Conservation (phyloP, 2,329 filamentous ascomycete genomes). For the Diaporthe humulicola region DNA sequence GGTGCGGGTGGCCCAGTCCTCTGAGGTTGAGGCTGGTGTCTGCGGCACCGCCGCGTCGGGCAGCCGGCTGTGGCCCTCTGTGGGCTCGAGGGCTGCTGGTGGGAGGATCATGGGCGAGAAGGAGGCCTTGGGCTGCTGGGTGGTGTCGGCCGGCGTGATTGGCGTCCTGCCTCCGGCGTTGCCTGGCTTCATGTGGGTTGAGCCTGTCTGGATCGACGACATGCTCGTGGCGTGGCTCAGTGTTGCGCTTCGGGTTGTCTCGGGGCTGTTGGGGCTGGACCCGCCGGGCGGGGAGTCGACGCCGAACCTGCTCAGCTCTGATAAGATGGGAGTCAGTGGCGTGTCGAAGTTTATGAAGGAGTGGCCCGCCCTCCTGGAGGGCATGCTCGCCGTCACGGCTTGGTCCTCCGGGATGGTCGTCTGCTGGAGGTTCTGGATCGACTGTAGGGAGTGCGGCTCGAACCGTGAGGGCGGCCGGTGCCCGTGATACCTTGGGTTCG, state of each 20-base stretch:
- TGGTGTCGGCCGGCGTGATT: slow-evolving; percentile 9
- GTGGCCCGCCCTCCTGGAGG: slow-evolving; percentile 19
- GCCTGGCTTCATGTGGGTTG: background rate
- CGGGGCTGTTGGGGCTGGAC: slow-evolving; percentile 28
- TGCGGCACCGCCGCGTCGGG: background rate
- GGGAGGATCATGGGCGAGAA: slow-evolving; percentile 5
- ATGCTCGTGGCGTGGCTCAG: slow-evolving; percentile 32
- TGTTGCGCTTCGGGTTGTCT: slow-evolving; percentile 22
- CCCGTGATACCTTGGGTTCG: background rate
- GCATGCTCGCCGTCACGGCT: slow-evolving; percentile 26
- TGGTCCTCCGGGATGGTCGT: slow-evolving; percentile 36
- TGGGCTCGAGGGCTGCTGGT: slow-evolving; percentile 4
- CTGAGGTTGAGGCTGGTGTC: background rate
- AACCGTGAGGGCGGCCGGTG: slow-evolving; percentile 26
- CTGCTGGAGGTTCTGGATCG: slow-evolving; percentile 28
- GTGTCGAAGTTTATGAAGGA: slow-evolving; percentile 37
- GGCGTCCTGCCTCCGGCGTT: slow-evolving; percentile 8
- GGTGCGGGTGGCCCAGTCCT: slow-evolving; percentile 32
- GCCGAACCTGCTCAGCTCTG: slow-evolving; percentile 31
- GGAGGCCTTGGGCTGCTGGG: background rate
- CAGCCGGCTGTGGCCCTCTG: background rate
- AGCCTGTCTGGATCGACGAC: slow-evolving; percentile 2
- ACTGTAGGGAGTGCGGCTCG: slow-evolving; percentile 24
- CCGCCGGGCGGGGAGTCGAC: slow-evolving; percentile 12
- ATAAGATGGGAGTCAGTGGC: slow-evolving; percentile 33